Evolutionary conservation across 2,329 filamentous ascomycete genomes (phyloP).

Genomic region (Xylaria multiplex): DNA sequence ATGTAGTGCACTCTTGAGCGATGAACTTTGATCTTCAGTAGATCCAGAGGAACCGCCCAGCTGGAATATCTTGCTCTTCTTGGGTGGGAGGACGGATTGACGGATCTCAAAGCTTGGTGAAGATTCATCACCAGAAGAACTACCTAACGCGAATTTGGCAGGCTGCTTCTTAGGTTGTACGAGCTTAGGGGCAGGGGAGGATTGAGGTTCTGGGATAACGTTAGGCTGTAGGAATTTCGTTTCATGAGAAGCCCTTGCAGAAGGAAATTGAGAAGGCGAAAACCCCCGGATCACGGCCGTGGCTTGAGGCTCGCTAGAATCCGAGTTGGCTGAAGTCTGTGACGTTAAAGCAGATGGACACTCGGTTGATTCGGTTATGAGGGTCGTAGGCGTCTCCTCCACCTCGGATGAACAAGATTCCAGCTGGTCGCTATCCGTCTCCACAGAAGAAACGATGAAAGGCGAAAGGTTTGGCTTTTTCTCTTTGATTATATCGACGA

Average conservation of each 20-base stretch:
- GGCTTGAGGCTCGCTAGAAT: constrained; percentile 44
- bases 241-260: constrained; percentile 59
- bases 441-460: constrained; percentile 55
- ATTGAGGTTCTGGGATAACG: constrained; percentile 69
- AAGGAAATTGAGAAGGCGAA: constrained; percentile 72
- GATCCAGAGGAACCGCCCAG: constrained; percentile 72
- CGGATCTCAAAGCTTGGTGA: constrained; percentile 67
- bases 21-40: constrained; percentile 80
- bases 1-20: constrained; percentile 67
- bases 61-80: constrained; percentile 60
- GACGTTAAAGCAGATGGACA: constrained; percentile 38
- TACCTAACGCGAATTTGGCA: constrained; percentile 77
- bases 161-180: constrained; percentile 72
- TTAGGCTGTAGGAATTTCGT: constrained; percentile 61
- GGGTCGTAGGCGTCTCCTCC: constrained; percentile 62
- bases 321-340: constrained; percentile 57
- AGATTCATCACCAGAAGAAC: constrained; percentile 81
- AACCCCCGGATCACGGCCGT: constrained; percentile 83
- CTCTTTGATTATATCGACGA: constrained; percentile 90
- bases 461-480: constrained; percentile 72
- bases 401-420: constrained; percentile 58
- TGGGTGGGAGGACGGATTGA: constrained; percentile 48
- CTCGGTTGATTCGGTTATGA: constrained; percentile 44
- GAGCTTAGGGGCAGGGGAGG: constrained; percentile 69
- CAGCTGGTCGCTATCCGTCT: constrained; percentile 59